These are phyloP conservation scores for Geranium brycei DNA, from an alignment of 345 rosid genomes.

Conservation along the genomic window DNA sequence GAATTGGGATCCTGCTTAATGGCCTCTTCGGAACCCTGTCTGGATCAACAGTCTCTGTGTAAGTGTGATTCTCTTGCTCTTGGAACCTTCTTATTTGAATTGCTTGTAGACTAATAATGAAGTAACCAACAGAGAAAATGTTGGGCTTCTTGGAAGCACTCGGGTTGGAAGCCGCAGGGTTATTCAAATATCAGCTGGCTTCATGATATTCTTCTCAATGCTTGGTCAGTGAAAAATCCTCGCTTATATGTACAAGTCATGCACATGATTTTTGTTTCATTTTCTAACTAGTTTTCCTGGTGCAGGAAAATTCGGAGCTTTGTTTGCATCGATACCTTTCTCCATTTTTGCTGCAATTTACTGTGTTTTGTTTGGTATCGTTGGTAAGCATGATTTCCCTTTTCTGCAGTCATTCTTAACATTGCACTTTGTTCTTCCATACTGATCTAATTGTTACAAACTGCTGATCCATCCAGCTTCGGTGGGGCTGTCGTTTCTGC, in stretches of 20 bases:
- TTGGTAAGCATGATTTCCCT: slow-evolving; percentile 33
- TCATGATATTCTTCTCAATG: slow-evolving; percentile 95
- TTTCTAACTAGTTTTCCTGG: background rate
- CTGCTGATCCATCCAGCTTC: slow-evolving; percentile 46
- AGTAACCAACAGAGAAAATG: slow-evolving; percentile 59
- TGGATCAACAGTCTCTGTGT: slow-evolving; percentile 81
- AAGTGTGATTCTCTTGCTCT: slow-evolving; percentile 18
- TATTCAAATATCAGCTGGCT: slow-evolving; percentile 90
- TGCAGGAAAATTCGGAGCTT: slow-evolving; percentile 89
- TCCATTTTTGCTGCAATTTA: slow-evolving; percentile 85
- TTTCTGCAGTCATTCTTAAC: background rate
- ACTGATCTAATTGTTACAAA: background rate
- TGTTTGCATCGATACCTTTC: slow-evolving; percentile 93
- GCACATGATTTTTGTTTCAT: background rate
- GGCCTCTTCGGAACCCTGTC: slow-evolving; percentile 84
- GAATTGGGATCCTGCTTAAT: slow-evolving; percentile 71
- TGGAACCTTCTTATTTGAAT: slow-evolving; percentile 6
- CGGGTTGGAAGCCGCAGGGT: slow-evolving; percentile 94
- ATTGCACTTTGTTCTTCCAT: background rate
- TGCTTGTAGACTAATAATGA: slow-evolving; percentile 7
- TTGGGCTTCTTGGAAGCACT: slow-evolving; percentile 93
- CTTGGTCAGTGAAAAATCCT: slow-evolving; percentile 37
- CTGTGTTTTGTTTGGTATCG: slow-evolving; percentile 85
- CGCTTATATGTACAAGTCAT: background rate
- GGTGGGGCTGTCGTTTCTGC: slow-evolving; percentile 85